Conservation (phyloP, 108 stramenopile genomes). For the Skeletonema costatum region DNA sequence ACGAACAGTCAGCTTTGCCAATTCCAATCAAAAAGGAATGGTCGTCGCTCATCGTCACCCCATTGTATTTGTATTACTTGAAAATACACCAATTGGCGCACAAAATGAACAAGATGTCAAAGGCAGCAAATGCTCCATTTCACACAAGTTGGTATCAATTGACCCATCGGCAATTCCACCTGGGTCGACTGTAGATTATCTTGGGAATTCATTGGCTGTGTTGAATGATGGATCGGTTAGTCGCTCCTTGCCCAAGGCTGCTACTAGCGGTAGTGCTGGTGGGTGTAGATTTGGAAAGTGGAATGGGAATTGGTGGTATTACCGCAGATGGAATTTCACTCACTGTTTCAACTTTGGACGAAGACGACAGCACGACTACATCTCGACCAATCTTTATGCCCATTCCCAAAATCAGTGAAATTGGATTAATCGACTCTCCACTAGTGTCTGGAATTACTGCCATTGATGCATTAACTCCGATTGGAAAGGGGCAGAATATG, state of each 20-base stretch:
- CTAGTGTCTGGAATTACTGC: slow-evolving; percentile 84
- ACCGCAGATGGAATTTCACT: neutral
- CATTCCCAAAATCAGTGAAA: slow-evolving; percentile 83
- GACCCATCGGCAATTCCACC: slow-evolving; percentile 35
- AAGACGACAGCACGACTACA: neutral
- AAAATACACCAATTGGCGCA: neutral
- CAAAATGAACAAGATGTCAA: slow-evolving; percentile 18
- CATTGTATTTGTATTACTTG: slow-evolving; percentile 71
- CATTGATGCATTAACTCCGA: slow-evolving; percentile 85
- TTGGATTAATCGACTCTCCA: slow-evolving; percentile 85
- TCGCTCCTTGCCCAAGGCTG: slow-evolving; percentile 9
- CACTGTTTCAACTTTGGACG: neutral
- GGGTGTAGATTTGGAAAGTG: neutral
- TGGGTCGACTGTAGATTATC: slow-evolving; percentile 56
- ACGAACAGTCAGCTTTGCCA: slow-evolving; percentile 52
- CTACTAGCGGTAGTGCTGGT: neutral
- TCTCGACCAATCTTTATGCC: slow-evolving; percentile 75
- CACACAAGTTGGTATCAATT: slow-evolving; percentile 31
- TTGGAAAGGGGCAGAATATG: slow-evolving; percentile 92
- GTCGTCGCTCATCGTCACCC: slow-evolving; percentile 84
- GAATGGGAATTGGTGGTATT: neutral
- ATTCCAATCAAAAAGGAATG: slow-evolving; percentile 51
- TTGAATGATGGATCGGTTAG: slow-evolving; percentile 20
- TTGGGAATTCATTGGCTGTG: slow-evolving; percentile 33
- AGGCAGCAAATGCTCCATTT: slow-evolving; percentile 32